These are phyloP conservation scores for Cornus suecica DNA, from an alignment of 148 eudicot species.

Conservation along the genomic window DNA sequence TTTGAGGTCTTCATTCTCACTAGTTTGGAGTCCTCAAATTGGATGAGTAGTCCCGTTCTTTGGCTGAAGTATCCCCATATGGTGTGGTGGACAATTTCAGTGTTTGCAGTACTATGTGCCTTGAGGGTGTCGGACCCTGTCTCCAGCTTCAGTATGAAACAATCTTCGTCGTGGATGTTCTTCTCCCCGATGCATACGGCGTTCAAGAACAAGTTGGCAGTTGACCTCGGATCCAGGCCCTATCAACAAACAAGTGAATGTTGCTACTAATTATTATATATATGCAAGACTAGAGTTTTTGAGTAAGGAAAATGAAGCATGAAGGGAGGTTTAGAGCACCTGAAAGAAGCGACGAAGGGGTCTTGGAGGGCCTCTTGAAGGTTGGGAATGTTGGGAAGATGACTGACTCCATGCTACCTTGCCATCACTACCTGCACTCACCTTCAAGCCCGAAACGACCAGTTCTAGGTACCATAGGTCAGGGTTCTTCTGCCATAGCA, in stretches of 20 bases:
- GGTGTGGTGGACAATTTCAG: constrained; percentile 54
- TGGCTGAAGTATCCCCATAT: constrained; percentile 71
- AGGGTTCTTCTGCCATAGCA: constrained; percentile 65
- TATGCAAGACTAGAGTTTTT: no score
- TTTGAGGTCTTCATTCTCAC: constrained; percentile 36
- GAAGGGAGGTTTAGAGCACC: constrained; percentile 19
- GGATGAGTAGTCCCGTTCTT: constrained; percentile 47
- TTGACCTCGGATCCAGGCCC: constrained; percentile 72
- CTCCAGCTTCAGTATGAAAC: constrained; percentile 53
- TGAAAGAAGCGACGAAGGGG: constrained; percentile 59
- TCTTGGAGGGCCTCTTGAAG: constrained; percentile 51
- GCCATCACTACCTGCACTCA: constrained; percentile 63
- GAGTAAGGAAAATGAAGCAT: background rate
- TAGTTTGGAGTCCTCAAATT: constrained; percentile 46
- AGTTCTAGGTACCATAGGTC: constrained; percentile 63
- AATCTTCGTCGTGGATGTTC: constrained; percentile 44
- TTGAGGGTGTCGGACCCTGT: constrained; percentile 34
- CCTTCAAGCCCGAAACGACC: constrained; percentile 54
- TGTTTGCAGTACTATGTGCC: constrained; percentile 46
- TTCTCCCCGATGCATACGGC: constrained; percentile 59
- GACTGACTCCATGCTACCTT: constrained; percentile 61
- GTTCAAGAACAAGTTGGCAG: constrained; percentile 53
- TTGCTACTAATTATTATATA: no score
- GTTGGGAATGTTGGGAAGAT: constrained; percentile 32
- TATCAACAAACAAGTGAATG: constrained; percentile 8